Evolutionary conservation across 345 rosid genomes (phyloP), one percentile per base, ranked within the genome.

Genomic region (Theobroma cacao): DNA sequence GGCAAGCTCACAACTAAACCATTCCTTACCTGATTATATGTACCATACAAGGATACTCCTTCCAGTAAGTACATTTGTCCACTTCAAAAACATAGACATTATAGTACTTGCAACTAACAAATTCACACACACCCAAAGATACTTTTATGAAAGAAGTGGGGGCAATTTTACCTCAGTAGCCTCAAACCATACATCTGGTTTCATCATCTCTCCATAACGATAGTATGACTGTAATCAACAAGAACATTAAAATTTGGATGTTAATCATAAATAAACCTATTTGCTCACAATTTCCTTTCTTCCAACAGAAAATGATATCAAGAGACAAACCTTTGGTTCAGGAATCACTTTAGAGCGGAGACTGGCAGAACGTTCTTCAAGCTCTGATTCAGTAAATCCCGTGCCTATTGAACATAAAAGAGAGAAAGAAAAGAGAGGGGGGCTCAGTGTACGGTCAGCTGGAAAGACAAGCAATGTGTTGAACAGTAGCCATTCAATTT

Each of bases 161-260:
- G 59, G 47, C 12, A 56, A 64, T 31, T 31, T 77, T 89, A 96
- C 99, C 98, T 94, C 97, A 38, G 89, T 75, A 53, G 99, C 90
- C 82, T 94, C 97, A 77, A 96, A 91, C 97, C 98, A 96, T 81
- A 92, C 98, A 85, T 96, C 97, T 70, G 99, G 99, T 56, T 84
- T 86, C 69, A 91, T 74, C 40, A 85, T 75, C 56, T 91, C 97
- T 70, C 86, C 88, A 85, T 78, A 88, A 62, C 92, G 88, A 74
- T 90, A 96, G 86, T 94, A 94, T 14, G 94, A 69, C 98, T 96
- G 90, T 40, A 81, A 83, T 74, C 74, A 55, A 82, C 72, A 34
- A 70, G 62, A 71, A 41, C 50, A 65, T 61, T 53, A 43, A 61
- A 77, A 56, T 66, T 59, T 69, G 72, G 22, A 69, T 68, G 76